Evolutionary conservation across 345 rosid genomes (phyloP).

Genomic region (Boechera divaricarpa): DNA sequence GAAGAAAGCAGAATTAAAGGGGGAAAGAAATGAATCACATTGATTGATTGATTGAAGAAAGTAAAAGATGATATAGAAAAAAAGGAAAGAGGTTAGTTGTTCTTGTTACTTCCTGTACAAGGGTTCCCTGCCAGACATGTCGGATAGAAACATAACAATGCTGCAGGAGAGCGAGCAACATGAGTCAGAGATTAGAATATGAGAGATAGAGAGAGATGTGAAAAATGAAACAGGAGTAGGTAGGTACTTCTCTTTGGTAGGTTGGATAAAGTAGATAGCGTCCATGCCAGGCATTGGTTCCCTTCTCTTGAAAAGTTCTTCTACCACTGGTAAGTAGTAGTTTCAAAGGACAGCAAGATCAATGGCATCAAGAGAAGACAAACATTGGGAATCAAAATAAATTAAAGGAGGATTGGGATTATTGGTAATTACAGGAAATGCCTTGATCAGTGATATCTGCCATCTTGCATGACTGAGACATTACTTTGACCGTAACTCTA

Average conservation of each 20-base stretch:
- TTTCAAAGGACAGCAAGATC: background rate
- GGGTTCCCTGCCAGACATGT: constrained; percentile 98
- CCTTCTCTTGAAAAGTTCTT: constrained; percentile 92
- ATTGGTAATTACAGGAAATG: constrained; percentile 64
- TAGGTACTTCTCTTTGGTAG: constrained; percentile 81
- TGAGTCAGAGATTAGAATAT: background rate
- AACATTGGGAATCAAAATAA: background rate
- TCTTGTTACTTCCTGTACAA: constrained; percentile 77
- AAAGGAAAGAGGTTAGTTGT: background rate
- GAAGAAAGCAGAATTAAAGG: constrained; percentile 1
- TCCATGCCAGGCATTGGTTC: constrained; percentile 91
- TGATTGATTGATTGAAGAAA: background rate
- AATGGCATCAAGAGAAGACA: too few relatives aligned
- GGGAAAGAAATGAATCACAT: background rate
- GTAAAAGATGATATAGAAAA: background rate
- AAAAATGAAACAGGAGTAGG: background rate
- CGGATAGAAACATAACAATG: constrained; percentile 94
- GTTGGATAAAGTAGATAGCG: constrained; percentile 87
- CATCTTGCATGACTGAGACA: constrained; percentile 92
- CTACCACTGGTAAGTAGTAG: constrained; percentile 68
- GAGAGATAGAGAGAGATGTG: background rate
- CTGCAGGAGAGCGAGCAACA: constrained; percentile 61
- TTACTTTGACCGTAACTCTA: constrained; percentile 85
- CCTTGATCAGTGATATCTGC: constrained; percentile 97
- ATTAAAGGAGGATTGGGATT: background rate